Conservation (phyloP, 257 asterid genomes). For the Avicennia marina region DNA sequence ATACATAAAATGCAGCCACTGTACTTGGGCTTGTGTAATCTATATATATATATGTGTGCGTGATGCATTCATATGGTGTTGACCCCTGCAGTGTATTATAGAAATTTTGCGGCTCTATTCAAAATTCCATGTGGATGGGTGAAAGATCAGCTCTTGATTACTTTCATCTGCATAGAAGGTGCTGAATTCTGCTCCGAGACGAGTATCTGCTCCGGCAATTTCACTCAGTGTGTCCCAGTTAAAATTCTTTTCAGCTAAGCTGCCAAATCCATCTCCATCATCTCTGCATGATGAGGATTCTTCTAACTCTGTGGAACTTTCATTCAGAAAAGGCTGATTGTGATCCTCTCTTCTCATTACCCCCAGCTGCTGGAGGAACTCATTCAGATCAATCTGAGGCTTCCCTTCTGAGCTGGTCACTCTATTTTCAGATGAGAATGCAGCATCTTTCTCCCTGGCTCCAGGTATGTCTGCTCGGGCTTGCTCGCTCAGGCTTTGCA, state of each 20-base stretch:
- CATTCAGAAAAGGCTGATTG: constrained; percentile 23
- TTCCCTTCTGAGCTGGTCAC: constrained; percentile 34
- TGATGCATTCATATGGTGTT: constrained; percentile 15
- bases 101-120: constrained; percentile 13
- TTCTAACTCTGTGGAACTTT: constrained; percentile 36
- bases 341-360: constrained; percentile 52
- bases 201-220: constrained; percentile 50
- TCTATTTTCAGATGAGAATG: constrained; percentile 25
- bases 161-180: constrained; percentile 35
- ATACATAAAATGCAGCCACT: constrained; percentile 12
- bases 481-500: constrained; percentile 23
- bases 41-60: too few species aligned
- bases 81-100: neutral
- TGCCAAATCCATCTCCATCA: constrained; percentile 24
- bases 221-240: constrained; percentile 76
- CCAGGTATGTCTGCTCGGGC: constrained; percentile 15
- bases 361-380: constrained; percentile 86
- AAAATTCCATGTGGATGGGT: constrained; percentile 60
- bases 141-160: constrained; percentile 44
- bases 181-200: constrained; percentile 35
- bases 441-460: constrained; percentile 32
- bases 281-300: constrained; percentile 43
- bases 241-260: constrained; percentile 43
- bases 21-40: constrained; percentile 13
- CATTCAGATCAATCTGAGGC: constrained; percentile 94